Evolutionary conservation across 1,284 basidiomycete species (phyloP).

Genomic region (Porphyrellus sp.): DNA sequence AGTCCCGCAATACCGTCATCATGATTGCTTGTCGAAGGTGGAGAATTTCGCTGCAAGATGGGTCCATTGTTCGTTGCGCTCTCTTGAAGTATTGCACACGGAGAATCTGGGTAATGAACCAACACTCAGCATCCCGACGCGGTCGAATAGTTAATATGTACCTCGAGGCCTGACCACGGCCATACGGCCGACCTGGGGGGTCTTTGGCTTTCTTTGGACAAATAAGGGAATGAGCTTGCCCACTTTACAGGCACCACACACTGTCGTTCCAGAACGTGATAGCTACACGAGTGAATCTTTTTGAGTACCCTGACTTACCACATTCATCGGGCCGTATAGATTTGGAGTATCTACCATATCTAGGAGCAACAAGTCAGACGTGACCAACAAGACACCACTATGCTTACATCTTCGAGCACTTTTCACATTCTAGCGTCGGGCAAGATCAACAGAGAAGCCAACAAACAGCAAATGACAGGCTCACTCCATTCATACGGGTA

Average conservation of each 20-base stretch:
- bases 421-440: constrained; percentile 51
- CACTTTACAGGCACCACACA: constrained; percentile 48
- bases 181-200: constrained; percentile 45
- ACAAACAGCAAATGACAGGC: constrained; percentile 24
- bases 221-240: constrained; percentile 60
- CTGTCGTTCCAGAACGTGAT: constrained; percentile 28
- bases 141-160: constrained; percentile 21
- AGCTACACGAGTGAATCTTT: background rate
- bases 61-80: background rate
- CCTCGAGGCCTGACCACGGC: constrained; percentile 48
- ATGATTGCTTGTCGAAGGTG: background rate
- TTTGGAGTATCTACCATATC: constrained; percentile 75
- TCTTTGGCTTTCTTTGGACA: constrained; percentile 35
- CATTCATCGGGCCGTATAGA: constrained; percentile 70
- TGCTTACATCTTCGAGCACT: constrained; percentile 63
- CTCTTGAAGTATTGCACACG: constrained; percentile 2
- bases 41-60: background rate
- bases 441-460: background rate
- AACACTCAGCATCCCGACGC: background rate
- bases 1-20: constrained; percentile 9
- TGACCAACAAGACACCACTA: background rate
- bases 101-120: constrained; percentile 20
- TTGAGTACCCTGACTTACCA: constrained; percentile 40
- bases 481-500: constrained; percentile 78
- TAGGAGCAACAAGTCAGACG: constrained; percentile 29